Conservation (phyloP, 176 grass and related monocot species). For the Triticum monococcum region DNA sequence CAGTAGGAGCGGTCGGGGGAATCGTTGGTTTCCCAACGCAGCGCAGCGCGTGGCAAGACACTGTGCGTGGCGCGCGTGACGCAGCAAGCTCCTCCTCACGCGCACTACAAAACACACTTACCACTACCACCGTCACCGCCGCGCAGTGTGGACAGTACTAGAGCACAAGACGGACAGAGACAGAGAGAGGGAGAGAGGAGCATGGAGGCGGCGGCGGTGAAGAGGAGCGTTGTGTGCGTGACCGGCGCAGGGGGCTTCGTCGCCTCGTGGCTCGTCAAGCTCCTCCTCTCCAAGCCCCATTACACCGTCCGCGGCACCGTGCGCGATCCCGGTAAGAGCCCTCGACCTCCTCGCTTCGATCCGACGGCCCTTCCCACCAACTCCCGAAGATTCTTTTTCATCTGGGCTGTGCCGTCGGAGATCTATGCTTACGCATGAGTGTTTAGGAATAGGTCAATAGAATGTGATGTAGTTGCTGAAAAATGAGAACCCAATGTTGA, state of each 20-base stretch:
- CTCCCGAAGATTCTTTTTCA: neutral
- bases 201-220: neutral
- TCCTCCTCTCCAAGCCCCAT: neutral
- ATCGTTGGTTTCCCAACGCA: no score
- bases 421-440: neutral
- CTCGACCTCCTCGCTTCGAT: neutral
- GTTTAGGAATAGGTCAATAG: neutral
- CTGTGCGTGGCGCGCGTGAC: no score
- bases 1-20: no score
- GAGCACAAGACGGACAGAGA: neutral
- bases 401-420: neutral
- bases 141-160: no score
- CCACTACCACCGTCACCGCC: no score
- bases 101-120: no score
- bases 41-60: no score
- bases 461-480: neutral
- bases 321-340: neutral
- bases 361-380: neutral
- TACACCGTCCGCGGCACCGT: slow-evolving; percentile 7
- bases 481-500: neutral
- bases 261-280: slow-evolving; percentile 1
- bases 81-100: no score
- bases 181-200: neutral
- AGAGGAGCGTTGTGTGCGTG: neutral
- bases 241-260: slow-evolving; percentile 18